Evolutionary conservation across 2,329 filamentous ascomycete genomes (phyloP), one percentile per base, ranked within the genome.

Genomic region (Plenodomus tracheiphilus): DNA sequence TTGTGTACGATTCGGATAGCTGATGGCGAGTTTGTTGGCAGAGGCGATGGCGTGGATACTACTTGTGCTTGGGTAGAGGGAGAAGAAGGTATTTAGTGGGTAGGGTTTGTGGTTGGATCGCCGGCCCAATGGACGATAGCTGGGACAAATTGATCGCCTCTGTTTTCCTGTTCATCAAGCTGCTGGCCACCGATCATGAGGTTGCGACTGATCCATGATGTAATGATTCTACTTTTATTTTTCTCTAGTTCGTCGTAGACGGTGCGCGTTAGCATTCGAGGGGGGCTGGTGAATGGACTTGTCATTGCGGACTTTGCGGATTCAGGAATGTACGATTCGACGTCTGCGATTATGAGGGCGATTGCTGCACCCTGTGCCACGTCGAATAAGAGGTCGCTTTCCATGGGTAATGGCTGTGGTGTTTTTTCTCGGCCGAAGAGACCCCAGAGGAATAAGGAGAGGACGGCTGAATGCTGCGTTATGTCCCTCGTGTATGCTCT

Each of bases 61-160:
- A 6, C 75, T 74, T 0, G 77, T 75, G 0, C 70, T 72, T 0
- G 77, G 75, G 72, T 56, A 56, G 8, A 59, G 42, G 18, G 53
- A 52, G 38, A 59, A 56, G 37, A 53, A 59, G 8, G 47, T 51
- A 4, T 41, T 53, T 13, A 53, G 49, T 1, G 56, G 56, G 28
- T 50, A 56, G 11, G 53, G 56, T 20, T 57, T 71, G 40, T 75
- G 74, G 43, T 40, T 11, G 69, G 65, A 42, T 78, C 75, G 1
- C 70, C 64, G 9, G 75, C 75, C 76, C 76, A 79, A 53, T 78
- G 76, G 1, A 76, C 75, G 28, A 77, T 75, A 3, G 75, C 74
- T 2, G 76, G 77, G 0, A 77, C 74, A 47, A 62, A 64, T 32
- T 64, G 61, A 37, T 64, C 55, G 3, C 61, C 61, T 13, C 61